Evolutionary conservation across 177 flowering plant genomes (phyloP).

Genomic region (Vitis hybrid): DNA sequence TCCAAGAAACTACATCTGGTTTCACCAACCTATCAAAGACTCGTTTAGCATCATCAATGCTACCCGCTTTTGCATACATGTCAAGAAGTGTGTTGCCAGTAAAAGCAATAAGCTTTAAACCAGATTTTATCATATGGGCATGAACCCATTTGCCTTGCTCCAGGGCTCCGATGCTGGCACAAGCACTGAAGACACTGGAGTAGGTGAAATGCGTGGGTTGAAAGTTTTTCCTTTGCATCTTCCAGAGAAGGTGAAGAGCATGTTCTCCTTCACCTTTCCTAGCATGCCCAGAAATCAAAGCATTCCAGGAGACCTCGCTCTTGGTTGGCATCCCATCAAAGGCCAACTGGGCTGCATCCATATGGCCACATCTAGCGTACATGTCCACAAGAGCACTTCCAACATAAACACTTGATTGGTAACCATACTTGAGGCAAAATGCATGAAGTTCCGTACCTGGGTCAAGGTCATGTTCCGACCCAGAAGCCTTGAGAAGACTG

Average conservation of each 20-base stretch:
- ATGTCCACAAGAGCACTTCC: conserved; percentile 63
- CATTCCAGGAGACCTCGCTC: conserved; percentile 80
- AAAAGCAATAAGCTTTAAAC: conserved; percentile 49
- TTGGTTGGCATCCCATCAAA: conserved; percentile 41
- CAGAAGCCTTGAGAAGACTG: conserved; percentile 58
- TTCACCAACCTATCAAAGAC: conserved; percentile 55
- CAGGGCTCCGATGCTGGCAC: conserved; percentile 53
- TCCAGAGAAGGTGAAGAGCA: conserved; percentile 39
- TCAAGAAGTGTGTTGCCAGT: conserved; percentile 60
- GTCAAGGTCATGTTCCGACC: conserved; percentile 15
- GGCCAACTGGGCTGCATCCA: conserved; percentile 44
- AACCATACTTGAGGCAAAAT: conserved; percentile 41
- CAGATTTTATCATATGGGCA: conserved; percentile 63
- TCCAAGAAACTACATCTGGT: conserved; percentile 63
- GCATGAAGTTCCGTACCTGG: conserved; percentile 59
- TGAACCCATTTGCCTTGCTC: conserved; percentile 76
- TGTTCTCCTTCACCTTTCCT: conserved; percentile 52
- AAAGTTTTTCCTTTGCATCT: conserved; percentile 50
- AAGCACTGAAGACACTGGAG: conserved; percentile 53
- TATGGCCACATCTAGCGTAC: conserved; percentile 53
- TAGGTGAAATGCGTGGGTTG: conserved; percentile 57
- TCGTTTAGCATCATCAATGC: conserved; percentile 57
- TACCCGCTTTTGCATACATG: conserved; percentile 71
- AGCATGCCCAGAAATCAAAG: conserved; percentile 66
- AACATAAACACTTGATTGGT: conserved; percentile 46